These are phyloP conservation scores for Collybiopsis confluens DNA, from an alignment of 768 basidiomycete species.

Conservation along the genomic window DNA sequence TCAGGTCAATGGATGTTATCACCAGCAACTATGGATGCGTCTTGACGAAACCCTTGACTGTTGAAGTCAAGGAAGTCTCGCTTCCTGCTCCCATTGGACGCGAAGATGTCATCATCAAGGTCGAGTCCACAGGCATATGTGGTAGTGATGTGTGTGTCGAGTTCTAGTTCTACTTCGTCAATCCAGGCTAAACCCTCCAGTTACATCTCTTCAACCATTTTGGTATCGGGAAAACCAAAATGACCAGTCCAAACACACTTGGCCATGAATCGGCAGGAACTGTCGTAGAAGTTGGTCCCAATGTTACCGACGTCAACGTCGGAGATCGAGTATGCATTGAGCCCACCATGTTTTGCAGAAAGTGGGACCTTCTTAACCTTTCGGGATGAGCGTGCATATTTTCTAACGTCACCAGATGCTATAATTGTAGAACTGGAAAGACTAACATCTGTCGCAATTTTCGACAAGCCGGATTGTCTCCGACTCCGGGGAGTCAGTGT, in stretches of 20 bases:
- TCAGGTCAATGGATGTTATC: not conserved
- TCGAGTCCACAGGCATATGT: slow-evolving; percentile 16
- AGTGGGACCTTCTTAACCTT: slow-evolving; percentile 2
- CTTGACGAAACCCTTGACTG: slow-evolving; percentile 9
- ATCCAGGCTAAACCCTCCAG: slow-evolving; percentile 6
- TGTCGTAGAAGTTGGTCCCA: slow-evolving; percentile 11
- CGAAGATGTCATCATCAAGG: slow-evolving; percentile 16
- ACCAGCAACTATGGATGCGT: slow-evolving; percentile 10
- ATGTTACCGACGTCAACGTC: slow-evolving; percentile 10
- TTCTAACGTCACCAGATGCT: slow-evolving; percentile 6
- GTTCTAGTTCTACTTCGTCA: not conserved
- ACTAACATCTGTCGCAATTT: slow-evolving; percentile 14
- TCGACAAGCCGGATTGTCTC: slow-evolving; percentile 11
- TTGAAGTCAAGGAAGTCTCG: slow-evolving; percentile 12
- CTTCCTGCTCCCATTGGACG: slow-evolving; percentile 7
- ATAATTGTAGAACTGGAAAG: slow-evolving; percentile 17
- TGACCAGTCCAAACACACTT: slow-evolving; percentile 12
- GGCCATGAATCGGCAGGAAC: slow-evolving; percentile 18
- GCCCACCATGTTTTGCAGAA: slow-evolving; percentile 14
- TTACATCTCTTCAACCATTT: slow-evolving; percentile 14
- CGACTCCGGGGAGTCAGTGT: slow-evolving; percentile 15
- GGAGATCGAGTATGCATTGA: slow-evolving; percentile 18
- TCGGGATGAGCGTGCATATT: not conserved
- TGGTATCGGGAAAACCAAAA: slow-evolving; percentile 12
- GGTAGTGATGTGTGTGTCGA: slow-evolving; percentile 16